phyloP scores from a whole-genome alignment of 306 rosid species.

The Pyrus communis region DNA sequence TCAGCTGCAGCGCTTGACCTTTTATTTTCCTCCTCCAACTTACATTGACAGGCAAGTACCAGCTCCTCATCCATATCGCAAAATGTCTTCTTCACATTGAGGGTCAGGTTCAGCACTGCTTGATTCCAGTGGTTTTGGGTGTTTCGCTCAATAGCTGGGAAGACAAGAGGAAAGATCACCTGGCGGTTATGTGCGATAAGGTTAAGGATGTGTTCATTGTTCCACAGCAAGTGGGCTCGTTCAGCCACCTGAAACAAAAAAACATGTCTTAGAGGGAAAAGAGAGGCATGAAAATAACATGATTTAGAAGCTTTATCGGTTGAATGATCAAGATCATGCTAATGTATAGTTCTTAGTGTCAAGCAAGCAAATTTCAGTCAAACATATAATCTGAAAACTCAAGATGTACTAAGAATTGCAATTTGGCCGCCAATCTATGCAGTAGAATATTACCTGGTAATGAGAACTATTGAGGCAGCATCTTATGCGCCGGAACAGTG shows the following conservation, averaged over 20 bases:
- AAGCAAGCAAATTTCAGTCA: background rate
- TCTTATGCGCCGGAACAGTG: slow-evolving; percentile 65
- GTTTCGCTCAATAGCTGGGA: slow-evolving; percentile 78
- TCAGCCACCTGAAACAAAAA: slow-evolving; percentile 69
- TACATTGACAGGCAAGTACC: slow-evolving; percentile 63
- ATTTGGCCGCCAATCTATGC: background rate
- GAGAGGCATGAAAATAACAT: background rate
- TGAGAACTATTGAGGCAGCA: slow-evolving; percentile 80
- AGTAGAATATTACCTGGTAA: slow-evolving; percentile 63
- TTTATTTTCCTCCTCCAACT: slow-evolving; percentile 59
- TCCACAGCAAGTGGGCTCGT: slow-evolving; percentile 92
- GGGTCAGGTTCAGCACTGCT: slow-evolving; percentile 83
- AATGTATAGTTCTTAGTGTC: background rate
- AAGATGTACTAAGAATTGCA: background rate
- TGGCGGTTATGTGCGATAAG: slow-evolving; percentile 78
- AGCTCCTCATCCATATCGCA: slow-evolving; percentile 86
- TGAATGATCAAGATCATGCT: background rate
- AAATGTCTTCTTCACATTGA: slow-evolving; percentile 67
- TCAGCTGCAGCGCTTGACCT: slow-evolving; percentile 50
- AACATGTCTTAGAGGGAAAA: background rate
- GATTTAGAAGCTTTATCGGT: background rate
- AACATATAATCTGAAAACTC: background rate
- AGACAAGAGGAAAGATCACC: slow-evolving; percentile 72
- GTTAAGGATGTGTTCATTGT: slow-evolving; percentile 76
- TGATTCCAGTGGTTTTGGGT: slow-evolving; percentile 88